Evolutionary conservation across 805 yeast species (phyloP).

Genomic region (Starmerella gropengiesseri): DNA sequence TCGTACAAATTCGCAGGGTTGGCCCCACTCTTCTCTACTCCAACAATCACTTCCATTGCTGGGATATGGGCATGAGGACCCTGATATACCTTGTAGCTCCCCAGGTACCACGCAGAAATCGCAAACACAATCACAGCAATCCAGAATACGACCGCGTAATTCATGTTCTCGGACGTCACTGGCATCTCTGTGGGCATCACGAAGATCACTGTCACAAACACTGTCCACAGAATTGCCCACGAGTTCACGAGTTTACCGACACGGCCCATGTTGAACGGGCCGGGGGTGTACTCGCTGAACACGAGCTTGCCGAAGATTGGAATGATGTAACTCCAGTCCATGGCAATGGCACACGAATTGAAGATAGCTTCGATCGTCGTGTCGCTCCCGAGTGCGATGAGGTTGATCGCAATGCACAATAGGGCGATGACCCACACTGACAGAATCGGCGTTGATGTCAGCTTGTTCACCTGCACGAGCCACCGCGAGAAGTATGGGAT

Average conservation of each 20-base stretch:
- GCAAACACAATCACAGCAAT: constrained; percentile 18
- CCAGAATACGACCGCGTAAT: constrained; percentile 25
- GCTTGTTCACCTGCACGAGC: constrained; percentile 36
- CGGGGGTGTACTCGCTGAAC: constrained; percentile 46
- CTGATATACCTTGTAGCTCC: constrained; percentile 17
- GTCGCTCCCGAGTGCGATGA: constrained; percentile 49
- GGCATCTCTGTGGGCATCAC: constrained; percentile 24
- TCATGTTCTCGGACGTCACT: constrained; percentile 24
- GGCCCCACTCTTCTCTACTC: neutral
- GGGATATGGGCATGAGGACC: constrained; percentile 9
- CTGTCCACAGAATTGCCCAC: constrained; percentile 22
- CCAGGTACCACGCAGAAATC: constrained; percentile 17
- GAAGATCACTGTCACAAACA: constrained; percentile 23
- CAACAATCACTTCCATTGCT: neutral
- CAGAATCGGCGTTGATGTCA: constrained; percentile 50
- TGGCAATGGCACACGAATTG: constrained; percentile 62
- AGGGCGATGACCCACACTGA: constrained; percentile 45
- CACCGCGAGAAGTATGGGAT: constrained; percentile 37
- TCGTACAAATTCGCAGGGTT: neutral
- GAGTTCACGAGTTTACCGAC: constrained; percentile 23
- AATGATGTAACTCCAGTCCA: constrained; percentile 52
- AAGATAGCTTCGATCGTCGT: constrained; percentile 59
- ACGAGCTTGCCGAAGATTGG: constrained; percentile 55
- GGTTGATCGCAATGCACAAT: constrained; percentile 41
- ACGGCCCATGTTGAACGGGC: constrained; percentile 59